Base-by-base conservation (phyloP, 495 filamentous ascomycete genomes). In the Podospora sp. region DNA sequence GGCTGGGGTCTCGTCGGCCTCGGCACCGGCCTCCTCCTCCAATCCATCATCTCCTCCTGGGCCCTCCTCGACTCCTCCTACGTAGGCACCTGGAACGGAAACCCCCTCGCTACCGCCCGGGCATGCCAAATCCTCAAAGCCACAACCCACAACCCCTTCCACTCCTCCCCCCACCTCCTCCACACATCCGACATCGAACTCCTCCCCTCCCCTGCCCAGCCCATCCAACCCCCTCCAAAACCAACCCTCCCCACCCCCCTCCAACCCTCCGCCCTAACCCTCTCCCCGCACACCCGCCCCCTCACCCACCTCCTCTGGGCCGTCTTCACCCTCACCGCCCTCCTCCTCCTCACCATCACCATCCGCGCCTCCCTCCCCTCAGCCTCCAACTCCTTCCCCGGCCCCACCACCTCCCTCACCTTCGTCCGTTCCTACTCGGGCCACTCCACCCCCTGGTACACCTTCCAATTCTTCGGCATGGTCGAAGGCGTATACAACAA, bases 21-120 rank as follows among this genome's bases (percentile, higher is more conserved):
- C 21, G 60, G 60, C 21, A n/a, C 27, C 2, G 60, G 60, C 12
- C 60, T 63, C 7, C 60, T 63, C 12, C 60, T 63, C 6, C 60
- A 63, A 22, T 63, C 40, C 25, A 52, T 52, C 46, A 63, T 63
- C 60, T 51, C 40, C 4, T 50, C 40, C 36, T 63, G 60, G 60
- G 24, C 24, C 7, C 46, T 63, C 21, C 24, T 52, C 40, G 36
- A 59, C 25, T 59, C 56, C 1, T 12, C 56, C 6, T 59, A 59
- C 16, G 40, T 46, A 4, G 40, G 40, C 2, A 46, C 60, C 9
- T 63, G 60, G 60, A 63, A 63, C 24, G 24, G 24, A 6, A 63
- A 63, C n/a, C 60, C 60, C 46, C 36, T 63, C 20, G 60, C 60
- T 21, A 63, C 60, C 8, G 60, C 60, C n/a, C 2, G 21, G 18